Conservation (phyloP, 2,329 filamentous ascomycete species). For the Clonostachys sp. region DNA sequence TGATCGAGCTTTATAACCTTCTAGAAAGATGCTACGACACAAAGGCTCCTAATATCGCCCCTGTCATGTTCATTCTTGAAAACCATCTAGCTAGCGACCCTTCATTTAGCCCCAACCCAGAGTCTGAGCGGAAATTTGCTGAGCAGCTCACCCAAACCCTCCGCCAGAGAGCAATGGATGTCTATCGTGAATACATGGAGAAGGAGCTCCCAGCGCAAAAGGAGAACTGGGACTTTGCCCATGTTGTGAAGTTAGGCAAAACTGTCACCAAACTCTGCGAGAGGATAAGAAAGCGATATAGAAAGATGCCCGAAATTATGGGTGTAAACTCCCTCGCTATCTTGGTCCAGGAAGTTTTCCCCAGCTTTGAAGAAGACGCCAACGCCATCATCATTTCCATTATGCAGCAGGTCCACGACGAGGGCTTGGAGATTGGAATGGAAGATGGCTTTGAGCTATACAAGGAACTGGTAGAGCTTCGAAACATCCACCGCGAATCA, state of each 20-base stretch:
- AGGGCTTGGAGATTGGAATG: conserved; percentile 72
- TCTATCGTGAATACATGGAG: conserved; percentile 75
- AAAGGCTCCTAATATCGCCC: conserved; percentile 79
- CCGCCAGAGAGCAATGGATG: conserved; percentile 67
- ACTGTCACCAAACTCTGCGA: conserved; percentile 80
- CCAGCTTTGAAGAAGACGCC: conserved; percentile 85
- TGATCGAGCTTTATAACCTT: conserved; percentile 84
- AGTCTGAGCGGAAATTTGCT: conserved; percentile 69
- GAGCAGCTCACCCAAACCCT: conserved; percentile 70
- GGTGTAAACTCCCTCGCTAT: conserved; percentile 63
- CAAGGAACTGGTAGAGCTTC: conserved; percentile 79
- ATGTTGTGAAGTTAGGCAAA: conserved; percentile 86
- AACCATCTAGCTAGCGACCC: conserved; percentile 78
- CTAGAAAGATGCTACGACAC: conserved; percentile 83
- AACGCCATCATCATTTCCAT: conserved; percentile 80
- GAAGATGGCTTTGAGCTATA: conserved; percentile 95
- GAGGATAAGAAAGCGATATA: conserved; percentile 88
- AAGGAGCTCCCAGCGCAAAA: conserved; percentile 75
- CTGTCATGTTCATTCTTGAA: conserved; percentile 75
- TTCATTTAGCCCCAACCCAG: conserved; percentile 65
- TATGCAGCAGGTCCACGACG: conserved; percentile 65
- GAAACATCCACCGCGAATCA: conserved; percentile 71
- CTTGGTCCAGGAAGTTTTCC: conserved; percentile 78
- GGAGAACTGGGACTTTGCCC: conserved; percentile 83
- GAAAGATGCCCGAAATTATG: conserved; percentile 82